These are phyloP conservation scores for Fraxinus platypoda DNA, from an alignment of 305 asterid genomes.

Conservation along the genomic window DNA sequence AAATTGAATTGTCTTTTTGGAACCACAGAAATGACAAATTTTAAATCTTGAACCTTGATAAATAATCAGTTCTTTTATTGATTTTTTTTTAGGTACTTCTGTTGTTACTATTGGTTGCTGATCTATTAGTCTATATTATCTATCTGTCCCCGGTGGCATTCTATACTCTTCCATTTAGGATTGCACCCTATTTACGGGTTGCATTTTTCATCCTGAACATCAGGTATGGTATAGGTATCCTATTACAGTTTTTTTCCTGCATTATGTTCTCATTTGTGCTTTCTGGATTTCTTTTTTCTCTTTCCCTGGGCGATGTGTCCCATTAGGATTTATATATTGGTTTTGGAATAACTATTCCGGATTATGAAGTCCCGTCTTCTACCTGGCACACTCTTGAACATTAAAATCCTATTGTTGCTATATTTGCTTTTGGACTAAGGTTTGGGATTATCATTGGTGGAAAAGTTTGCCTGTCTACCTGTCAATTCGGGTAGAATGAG, in stretches of 20 bases:
- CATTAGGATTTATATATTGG: background rate
- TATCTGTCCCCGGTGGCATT: constrained; percentile 70
- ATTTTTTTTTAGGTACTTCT: constrained; percentile 53
- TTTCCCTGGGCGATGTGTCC: background rate
- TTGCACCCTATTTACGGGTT: constrained; percentile 88
- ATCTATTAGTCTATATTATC: constrained; percentile 52
- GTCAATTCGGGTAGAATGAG: background rate
- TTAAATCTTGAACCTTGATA: constrained; percentile 6
- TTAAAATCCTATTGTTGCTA: constrained; percentile 1
- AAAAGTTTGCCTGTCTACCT: constrained; percentile 11
- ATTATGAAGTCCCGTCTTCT: constrained; percentile 7
- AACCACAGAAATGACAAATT: background rate
- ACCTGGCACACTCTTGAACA: constrained; percentile 6
- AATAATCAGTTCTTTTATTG: constrained; percentile 6
- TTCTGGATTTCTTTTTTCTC: constrained; percentile 14
- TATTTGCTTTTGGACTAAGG: background rate
- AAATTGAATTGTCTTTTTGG: background rate
- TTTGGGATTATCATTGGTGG: background rate
- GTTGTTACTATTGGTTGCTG: constrained; percentile 63
- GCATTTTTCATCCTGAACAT: constrained; percentile 65
- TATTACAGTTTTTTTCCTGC: constrained; percentile 9
- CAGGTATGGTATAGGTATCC: constrained; percentile 45
- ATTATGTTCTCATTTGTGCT: constrained; percentile 6
- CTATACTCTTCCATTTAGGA: constrained; percentile 71
- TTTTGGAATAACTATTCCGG: background rate